Conservation (phyloP, 78 protist species). For the Dictyostelium firmibasis region DNA sequence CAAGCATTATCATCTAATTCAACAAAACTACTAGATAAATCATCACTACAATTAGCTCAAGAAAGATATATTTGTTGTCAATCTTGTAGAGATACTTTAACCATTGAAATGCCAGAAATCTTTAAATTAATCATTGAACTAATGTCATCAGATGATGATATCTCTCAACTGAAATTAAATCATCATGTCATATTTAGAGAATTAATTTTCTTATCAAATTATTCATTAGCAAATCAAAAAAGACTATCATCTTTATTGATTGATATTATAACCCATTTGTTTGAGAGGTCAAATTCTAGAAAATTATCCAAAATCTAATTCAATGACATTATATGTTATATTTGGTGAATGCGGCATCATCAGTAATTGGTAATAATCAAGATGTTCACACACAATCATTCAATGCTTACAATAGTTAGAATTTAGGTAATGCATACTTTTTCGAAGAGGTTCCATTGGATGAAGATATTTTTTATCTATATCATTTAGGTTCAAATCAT, state of each 20-base stretch:
- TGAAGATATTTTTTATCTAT: slow-evolving; percentile 64
- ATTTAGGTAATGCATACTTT: slow-evolving; percentile 51
- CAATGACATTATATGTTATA: slow-evolving; percentile 23
- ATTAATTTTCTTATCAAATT: slow-evolving; percentile 36
- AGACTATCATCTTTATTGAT: slow-evolving; percentile 21
- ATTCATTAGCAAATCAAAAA: slow-evolving; percentile 37
- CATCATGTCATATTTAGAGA: slow-evolving; percentile 67
- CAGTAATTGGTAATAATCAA: not conserved
- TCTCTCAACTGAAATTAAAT: slow-evolving; percentile 28
- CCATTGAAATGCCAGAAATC: slow-evolving; percentile 76
- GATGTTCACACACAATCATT: slow-evolving; percentile 12
- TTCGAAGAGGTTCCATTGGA: slow-evolving; percentile 67
- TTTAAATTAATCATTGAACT: slow-evolving; percentile 70
- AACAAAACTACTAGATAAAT: slow-evolving; percentile 26
- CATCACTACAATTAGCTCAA: slow-evolving; percentile 42
- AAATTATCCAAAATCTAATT: slow-evolving; percentile 50
- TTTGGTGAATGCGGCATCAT: slow-evolving; percentile 58
- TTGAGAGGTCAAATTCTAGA: slow-evolving; percentile 18
- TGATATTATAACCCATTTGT: slow-evolving; percentile 43
- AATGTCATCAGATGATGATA: slow-evolving; percentile 47
- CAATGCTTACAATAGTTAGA: slow-evolving; percentile 23
- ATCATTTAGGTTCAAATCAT: slow-evolving; percentile 62
- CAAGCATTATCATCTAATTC: not conserved
- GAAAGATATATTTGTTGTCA: slow-evolving; percentile 54
- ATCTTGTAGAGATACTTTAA: slow-evolving; percentile 60